Evolutionary conservation across 176 grass and related monocot genomes (phyloP).

Genomic region (Oryza coarctata): DNA sequence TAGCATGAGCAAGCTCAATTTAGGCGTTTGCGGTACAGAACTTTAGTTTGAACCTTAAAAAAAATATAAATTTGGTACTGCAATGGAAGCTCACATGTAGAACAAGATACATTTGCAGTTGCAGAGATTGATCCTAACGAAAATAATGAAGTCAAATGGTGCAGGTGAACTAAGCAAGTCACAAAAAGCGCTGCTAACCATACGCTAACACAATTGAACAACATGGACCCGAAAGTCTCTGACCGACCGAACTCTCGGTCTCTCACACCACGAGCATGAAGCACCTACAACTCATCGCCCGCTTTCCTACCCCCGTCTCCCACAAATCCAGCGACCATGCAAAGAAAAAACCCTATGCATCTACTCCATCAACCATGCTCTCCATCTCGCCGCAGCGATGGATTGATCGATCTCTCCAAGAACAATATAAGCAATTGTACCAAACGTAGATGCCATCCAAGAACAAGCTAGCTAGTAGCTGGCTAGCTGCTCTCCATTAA

Average conservation of each 20-base stretch:
- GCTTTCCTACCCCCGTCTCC: constrained; percentile 12
- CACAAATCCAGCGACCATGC: constrained; percentile 47
- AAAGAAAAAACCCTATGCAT: constrained; percentile 31
- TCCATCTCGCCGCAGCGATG: not conserved
- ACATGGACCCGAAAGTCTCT: too few relatives aligned
- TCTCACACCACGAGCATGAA: constrained; percentile 34
- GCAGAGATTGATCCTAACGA: too few relatives aligned
- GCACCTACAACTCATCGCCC: constrained; percentile 41
- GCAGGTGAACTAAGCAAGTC: constrained; percentile 3
- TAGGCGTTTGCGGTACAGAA: too few relatives aligned
- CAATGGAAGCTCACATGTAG: too few relatives aligned
- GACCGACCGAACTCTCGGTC: not conserved
- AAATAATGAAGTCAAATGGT: not conserved
- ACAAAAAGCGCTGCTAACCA: constrained; percentile 6
- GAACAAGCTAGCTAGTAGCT: not conserved
- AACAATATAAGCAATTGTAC: not conserved
- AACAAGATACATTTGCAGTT: too few relatives aligned
- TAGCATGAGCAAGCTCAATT: too few relatives aligned
- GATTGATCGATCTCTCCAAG: constrained; percentile 2
- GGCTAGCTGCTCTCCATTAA: not conserved
- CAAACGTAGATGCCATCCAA: not conserved
- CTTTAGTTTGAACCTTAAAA: too few relatives aligned
- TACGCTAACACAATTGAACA: not conserved
- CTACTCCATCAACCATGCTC: not conserved
- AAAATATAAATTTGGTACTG: too few relatives aligned